Base-by-base conservation (phyloP, 108 stramenopile species). In the Skeletonema tropicum region DNA sequence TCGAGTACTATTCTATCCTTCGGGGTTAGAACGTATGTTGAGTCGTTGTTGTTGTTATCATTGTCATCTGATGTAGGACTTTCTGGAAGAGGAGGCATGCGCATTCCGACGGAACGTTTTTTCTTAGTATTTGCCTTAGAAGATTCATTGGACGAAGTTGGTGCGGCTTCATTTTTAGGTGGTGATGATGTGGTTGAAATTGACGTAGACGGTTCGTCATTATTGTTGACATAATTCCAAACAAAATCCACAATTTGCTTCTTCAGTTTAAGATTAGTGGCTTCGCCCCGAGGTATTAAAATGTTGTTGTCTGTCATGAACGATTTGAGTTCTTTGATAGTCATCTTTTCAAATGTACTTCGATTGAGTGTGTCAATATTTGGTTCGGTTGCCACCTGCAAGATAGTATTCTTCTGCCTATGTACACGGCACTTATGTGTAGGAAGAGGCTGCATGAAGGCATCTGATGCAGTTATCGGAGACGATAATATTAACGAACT, bases 191-290 rank as follows among this genome's bases (percentile, higher is more conserved):
- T 38, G 32, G 23, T 21, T n/a, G n/a, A n/a, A 13, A 36, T 65
- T 36, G 23, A 3, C 14, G 46, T 35, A 31, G 35, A 38, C 57
- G 35, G 31, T 23, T 33, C 38, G 14, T 63, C 57, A 35, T 29
- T 35, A 46, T 71, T 35, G 17, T 41, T 25, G 17, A 41, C 23
- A 35, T 74, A 42, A 15, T 68, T 63, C 69, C 35, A 64, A 55
- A 90, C 62, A 58, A 52, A 90, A 57, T 88, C 83, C 23, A 93
- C 66, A 3, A 89, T 64, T 33, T 93, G 83, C 66, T 87, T 84
- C 71, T 93, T 93, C 52, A 77, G 60, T 67, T 86, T 90, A 25
- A 86, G 59, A 31, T 66, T 74, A 6, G 86, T 80, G 8, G 86
- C 39, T 10, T 85, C 45, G 13, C 87, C 87, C 45, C 82, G 64